Conservation (phyloP, 2,329 filamentous ascomycete species). For the Arthrobotrys sphaeroides region DNA sequence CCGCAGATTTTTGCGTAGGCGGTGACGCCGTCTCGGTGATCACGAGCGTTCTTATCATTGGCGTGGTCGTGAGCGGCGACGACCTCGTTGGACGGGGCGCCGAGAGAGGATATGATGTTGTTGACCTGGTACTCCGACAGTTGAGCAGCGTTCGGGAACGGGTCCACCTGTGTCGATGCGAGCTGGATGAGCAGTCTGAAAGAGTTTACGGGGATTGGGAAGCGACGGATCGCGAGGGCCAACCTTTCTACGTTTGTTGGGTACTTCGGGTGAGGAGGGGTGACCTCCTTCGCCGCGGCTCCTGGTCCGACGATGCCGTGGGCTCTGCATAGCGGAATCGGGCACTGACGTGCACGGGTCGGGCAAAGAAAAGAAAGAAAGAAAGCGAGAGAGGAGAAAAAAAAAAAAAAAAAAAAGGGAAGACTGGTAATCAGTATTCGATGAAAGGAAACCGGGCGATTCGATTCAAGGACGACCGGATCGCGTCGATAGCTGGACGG, state of each 20-base stretch:
- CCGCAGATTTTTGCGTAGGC: constrained; percentile 86
- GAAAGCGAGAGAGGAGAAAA: too few species aligned
- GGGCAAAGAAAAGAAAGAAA: too few species aligned
- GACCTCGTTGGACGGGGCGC: constrained; percentile 61
- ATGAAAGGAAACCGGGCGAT: too few species aligned
- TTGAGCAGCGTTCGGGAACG: constrained; percentile 16
- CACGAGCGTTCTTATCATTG: constrained; percentile 72
- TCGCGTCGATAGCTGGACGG: too few species aligned
- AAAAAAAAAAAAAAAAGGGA: too few species aligned
- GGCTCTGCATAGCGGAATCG: constrained; percentile 33
- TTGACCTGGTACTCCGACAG: constrained; percentile 56
- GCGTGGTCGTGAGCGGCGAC: constrained; percentile 72
- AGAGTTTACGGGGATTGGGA: background rate
- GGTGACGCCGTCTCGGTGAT: constrained; percentile 70
- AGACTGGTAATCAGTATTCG: too few species aligned
- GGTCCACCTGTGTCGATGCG: constrained; percentile 25
- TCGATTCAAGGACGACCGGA: too few species aligned
- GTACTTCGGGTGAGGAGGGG: constrained; percentile 37
- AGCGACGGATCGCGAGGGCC: background rate
- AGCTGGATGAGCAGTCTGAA: background rate
- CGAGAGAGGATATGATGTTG: constrained; percentile 57
- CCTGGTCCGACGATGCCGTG: constrained; percentile 45
- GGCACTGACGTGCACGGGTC: too few species aligned
- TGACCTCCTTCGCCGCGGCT: constrained; percentile 42
- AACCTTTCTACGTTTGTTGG: constrained; percentile 53